Percentiles rank a stretch among this genome's conserved stretches.
These are phyloP conservation scores for Sindora glabra DNA, from an alignment of 306 rosid species.

Conservation along the genomic window DNA sequence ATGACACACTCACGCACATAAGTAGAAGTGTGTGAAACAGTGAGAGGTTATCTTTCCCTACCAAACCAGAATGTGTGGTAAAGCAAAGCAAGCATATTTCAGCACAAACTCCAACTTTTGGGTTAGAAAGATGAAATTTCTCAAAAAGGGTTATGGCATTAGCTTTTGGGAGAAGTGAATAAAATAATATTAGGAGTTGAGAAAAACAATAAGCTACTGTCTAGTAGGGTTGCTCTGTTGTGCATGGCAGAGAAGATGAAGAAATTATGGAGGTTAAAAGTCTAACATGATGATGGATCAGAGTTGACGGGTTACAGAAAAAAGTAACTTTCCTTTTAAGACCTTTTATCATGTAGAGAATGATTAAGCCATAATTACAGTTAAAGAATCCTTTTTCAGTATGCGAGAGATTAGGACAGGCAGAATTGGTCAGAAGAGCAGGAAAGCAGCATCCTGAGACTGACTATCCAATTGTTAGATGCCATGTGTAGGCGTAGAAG, in stretches of 20 bases:
- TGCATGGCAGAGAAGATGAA: slow-evolving; percentile 10
- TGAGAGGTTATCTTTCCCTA: slow-evolving; percentile 21
- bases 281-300: not conserved
- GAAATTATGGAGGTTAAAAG: slow-evolving; percentile 12
- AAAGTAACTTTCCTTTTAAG: slow-evolving; percentile 56
- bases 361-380: slow-evolving; percentile 71
- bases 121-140: slow-evolving; percentile 19
- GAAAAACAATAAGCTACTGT: not conserved
- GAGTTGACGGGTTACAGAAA: slow-evolving; percentile 18
- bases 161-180: slow-evolving; percentile 21
- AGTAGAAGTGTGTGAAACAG: slow-evolving; percentile 40
- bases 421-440: not conserved
- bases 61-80: slow-evolving; percentile 38
- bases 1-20: slow-evolving; percentile 31
- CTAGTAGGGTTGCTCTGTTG: not conserved
- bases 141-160: slow-evolving; percentile 8
- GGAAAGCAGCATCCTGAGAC: too few species aligned
- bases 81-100: not conserved
- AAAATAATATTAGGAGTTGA: not conserved
- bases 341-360: slow-evolving; percentile 28
- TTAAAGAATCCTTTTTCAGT: slow-evolving; percentile 21
- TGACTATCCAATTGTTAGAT: too few species aligned
- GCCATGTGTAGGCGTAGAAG: too few species aligned
- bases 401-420: slow-evolving; percentile 23
- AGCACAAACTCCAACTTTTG: slow-evolving; percentile 55